phyloP scores from a whole-genome alignment of 192 early-diverging fungal genomes.

The Backusella sp. region DNA sequence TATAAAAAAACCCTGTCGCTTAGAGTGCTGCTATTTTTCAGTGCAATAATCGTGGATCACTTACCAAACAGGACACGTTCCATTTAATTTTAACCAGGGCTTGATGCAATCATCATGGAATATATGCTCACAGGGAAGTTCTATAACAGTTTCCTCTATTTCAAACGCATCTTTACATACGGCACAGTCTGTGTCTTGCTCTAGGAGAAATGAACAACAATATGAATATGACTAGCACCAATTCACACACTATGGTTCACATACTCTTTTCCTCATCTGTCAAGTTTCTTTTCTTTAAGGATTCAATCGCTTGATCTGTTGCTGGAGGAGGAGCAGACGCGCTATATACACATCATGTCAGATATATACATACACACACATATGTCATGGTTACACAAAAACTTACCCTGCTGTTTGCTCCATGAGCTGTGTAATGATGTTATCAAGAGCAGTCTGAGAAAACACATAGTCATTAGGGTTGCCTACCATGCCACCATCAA shows the following conservation, averaged over 20 bases:
- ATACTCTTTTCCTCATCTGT: slow-evolving; percentile 48
- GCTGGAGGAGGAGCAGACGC: slow-evolving; percentile 81
- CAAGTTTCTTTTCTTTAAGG: slow-evolving; percentile 57
- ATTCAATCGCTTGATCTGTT: slow-evolving; percentile 70
- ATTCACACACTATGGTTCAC: not conserved
- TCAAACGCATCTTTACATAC: slow-evolving; percentile 92
- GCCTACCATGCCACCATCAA: slow-evolving; percentile 47
- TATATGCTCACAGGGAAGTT: slow-evolving; percentile 83
- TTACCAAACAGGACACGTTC: slow-evolving; percentile 92
- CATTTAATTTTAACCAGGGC: slow-evolving; percentile 92
- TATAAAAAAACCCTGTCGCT: not conserved
- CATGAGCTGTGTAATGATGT: slow-evolving; percentile 87
- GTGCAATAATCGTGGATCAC: not conserved
- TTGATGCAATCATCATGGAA: slow-evolving; percentile 90
- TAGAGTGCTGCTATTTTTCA: not conserved
- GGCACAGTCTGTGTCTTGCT: slow-evolving; percentile 71
- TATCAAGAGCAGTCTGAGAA: slow-evolving; percentile 81
- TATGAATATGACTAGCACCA: not conserved
- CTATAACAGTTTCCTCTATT: slow-evolving; percentile 58
- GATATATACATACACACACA: no score
- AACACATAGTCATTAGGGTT: slow-evolving; percentile 85
- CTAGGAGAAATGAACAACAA: slow-evolving; percentile 17
- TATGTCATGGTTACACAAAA: no score
- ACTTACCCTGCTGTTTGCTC: slow-evolving; percentile 61
- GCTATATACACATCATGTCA: slow-evolving; percentile 22